Evolutionary conservation across 768 basidiomycete genomes (phyloP).

Genomic region (Gymnopilus junonius): DNA sequence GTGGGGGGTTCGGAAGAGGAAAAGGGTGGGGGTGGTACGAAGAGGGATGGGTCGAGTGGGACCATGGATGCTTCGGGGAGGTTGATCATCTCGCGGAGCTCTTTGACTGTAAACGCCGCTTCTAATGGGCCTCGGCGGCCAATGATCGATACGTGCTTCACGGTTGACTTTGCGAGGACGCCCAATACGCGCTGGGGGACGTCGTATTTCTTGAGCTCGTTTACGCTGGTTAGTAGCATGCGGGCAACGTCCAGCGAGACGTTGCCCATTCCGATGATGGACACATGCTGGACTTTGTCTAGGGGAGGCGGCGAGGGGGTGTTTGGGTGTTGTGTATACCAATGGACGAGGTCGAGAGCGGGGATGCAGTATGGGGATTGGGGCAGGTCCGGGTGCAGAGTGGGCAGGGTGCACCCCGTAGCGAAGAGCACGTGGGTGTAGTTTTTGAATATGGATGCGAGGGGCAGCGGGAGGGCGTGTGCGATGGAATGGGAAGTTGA

Average conservation of each 20-base stretch:
- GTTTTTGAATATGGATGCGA: slow-evolving; percentile 62
- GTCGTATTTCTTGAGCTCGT: slow-evolving; percentile 70
- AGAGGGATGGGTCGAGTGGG: slow-evolving; percentile 55
- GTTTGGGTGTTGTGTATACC: slow-evolving; percentile 95
- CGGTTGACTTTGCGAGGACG: slow-evolving; percentile 59
- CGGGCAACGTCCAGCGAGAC: slow-evolving; percentile 93
- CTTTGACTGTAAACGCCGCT: slow-evolving; percentile 91
- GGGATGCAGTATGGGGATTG: slow-evolving; percentile 61
- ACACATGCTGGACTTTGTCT: slow-evolving; percentile 68
- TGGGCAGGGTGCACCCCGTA: slow-evolving; percentile 78
- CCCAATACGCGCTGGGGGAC: slow-evolving; percentile 77
- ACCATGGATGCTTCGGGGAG: slow-evolving; percentile 69
- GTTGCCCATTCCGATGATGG: slow-evolving; percentile 93
- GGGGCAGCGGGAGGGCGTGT: slow-evolving; percentile 59
- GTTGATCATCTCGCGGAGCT: slow-evolving; percentile 83
- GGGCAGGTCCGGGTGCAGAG: slow-evolving; percentile 57
- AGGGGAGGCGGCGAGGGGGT: slow-evolving; percentile 63
- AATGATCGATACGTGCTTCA: slow-evolving; percentile 82
- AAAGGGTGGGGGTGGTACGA: slow-evolving; percentile 39
- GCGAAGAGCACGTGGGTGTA: slow-evolving; percentile 91
- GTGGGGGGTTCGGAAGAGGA: slow-evolving; percentile 30
- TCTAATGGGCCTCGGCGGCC: slow-evolving; percentile 88
- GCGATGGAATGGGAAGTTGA: slow-evolving; percentile 44
- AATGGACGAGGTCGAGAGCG: slow-evolving; percentile 87
- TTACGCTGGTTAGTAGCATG: slow-evolving; percentile 78